Evolutionary conservation across 2,329 filamentous ascomycete genomes (phyloP).

Genomic region (Alternaria ethzedia): DNA sequence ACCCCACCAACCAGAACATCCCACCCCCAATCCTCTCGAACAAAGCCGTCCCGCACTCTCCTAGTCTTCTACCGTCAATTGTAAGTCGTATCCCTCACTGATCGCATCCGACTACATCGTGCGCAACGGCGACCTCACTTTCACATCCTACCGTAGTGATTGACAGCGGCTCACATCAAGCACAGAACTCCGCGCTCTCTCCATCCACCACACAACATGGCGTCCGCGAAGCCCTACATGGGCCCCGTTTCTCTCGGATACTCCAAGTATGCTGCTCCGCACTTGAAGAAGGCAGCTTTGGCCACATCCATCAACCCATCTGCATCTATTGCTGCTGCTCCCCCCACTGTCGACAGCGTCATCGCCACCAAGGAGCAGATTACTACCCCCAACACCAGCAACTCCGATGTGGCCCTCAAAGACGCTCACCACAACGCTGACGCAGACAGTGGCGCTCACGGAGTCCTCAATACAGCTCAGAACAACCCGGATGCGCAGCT

Average conservation of each 20-base stretch:
- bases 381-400: conserved; percentile 9
- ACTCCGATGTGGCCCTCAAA: neutral
- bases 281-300: conserved; percentile 5
- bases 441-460: neutral
- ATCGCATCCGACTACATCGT: neutral
- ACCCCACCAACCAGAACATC: neutral
- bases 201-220: conserved; percentile 2
- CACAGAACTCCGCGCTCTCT: neutral
- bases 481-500: conserved; percentile 27
- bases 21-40: neutral
- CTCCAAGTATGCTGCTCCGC: conserved; percentile 29
- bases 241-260: conserved; percentile 20
- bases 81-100: neutral
- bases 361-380: conserved; percentile 37
- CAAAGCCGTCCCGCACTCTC: neutral
- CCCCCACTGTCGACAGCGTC: conserved; percentile 8
- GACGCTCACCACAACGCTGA: conserved; percentile 11
- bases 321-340: neutral
- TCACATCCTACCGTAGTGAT: neutral
- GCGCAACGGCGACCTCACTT: neutral
- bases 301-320: conserved; percentile 7
- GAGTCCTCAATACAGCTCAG: neutral
- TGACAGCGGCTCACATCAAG: neutral
- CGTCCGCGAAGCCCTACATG: conserved; percentile 4
- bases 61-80: neutral